Conservation (phyloP, 2,329 filamentous ascomycete genomes). For the Monilinia laxa region DNA sequence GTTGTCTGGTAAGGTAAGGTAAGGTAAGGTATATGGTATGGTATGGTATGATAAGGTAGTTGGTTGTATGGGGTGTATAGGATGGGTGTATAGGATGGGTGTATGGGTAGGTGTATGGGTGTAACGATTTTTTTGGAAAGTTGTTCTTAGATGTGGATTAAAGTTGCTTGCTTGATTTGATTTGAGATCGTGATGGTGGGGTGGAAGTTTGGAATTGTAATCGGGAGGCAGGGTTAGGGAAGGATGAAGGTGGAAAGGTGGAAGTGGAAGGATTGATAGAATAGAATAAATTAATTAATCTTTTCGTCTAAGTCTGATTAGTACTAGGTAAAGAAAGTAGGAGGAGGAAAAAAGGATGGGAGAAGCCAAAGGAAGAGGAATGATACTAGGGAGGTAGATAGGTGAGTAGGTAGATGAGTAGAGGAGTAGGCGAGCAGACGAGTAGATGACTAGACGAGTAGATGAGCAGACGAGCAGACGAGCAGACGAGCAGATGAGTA, state of each 20-base stretch:
- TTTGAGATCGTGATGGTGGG: slow-evolving; percentile 19
- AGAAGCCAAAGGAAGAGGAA: background rate
- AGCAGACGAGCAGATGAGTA: too few relatives aligned
- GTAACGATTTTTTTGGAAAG: slow-evolving; percentile 13
- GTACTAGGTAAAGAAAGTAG: background rate
- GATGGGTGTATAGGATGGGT: too few relatives aligned
- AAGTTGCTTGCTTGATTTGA: slow-evolving; percentile 6
- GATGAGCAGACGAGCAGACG: too few relatives aligned
- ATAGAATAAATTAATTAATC: background rate
- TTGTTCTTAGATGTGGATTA: slow-evolving; percentile 4
- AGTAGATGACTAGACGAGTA: too few relatives aligned
- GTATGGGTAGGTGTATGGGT: too few relatives aligned
- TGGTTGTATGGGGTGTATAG: too few relatives aligned
- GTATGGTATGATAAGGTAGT: too few relatives aligned
- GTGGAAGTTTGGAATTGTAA: background rate
- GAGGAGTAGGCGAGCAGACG: too few relatives aligned
- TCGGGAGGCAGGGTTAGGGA: slow-evolving; percentile 17
- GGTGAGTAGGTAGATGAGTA: too few relatives aligned
- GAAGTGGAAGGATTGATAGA: background rate
- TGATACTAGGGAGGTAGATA: background rate
- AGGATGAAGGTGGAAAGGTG: background rate
- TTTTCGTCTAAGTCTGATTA: background rate
- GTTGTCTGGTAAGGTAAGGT: too few relatives aligned
- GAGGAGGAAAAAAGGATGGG: too few relatives aligned
- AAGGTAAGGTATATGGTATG: too few relatives aligned